A percentile compares a stretch with the other conserved stretches of the same genome.
These are phyloP conservation scores for Herpetomonas tarakana DNA, from an alignment of 208 protist species.

Conservation along the genomic window DNA sequence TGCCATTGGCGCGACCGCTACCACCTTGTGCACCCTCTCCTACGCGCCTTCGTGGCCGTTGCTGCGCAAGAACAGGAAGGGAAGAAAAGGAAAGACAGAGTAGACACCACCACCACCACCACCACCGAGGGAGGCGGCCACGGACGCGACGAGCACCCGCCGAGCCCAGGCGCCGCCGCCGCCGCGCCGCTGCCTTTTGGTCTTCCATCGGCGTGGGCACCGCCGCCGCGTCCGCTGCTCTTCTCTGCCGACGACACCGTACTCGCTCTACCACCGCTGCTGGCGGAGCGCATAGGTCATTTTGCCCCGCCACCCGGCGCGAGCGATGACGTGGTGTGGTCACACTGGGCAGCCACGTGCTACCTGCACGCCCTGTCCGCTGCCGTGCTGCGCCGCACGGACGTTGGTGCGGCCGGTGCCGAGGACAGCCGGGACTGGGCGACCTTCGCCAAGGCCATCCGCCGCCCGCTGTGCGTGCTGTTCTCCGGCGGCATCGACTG, in stretches of 20 bases:
- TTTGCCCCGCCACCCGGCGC: slow-evolving; percentile 3
- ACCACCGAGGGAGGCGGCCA: not conserved
- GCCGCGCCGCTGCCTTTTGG: not conserved
- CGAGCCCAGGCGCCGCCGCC: too few relatives aligned
- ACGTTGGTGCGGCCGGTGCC: slow-evolving; percentile 39
- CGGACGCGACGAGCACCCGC: too few relatives aligned
- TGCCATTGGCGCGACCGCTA: slow-evolving; percentile 33
- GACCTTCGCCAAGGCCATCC: slow-evolving; percentile 29
- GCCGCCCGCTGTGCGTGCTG: slow-evolving; percentile 77
- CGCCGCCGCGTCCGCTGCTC: not conserved
- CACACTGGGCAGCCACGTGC: slow-evolving; percentile 38
- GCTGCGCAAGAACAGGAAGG: slow-evolving; percentile 1
- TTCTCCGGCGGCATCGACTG: slow-evolving; percentile 95
- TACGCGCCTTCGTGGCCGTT: slow-evolving; percentile 17
- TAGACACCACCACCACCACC: not conserved
- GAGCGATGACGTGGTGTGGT: slow-evolving; percentile 25
- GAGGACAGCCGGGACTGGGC: slow-evolving; percentile 39
- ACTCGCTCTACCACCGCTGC: slow-evolving; percentile 8
- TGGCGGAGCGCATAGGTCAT: slow-evolving; percentile 7
- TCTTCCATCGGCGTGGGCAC: not conserved
- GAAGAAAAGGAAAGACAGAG: not conserved
- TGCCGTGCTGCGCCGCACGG: slow-evolving; percentile 59
- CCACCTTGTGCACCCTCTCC: slow-evolving; percentile 54
- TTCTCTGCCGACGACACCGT: slow-evolving; percentile 2
- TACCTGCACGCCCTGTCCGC: slow-evolving; percentile 75